These are phyloP conservation scores for Pseudogymnoascus sp. DNA, from an alignment of 2,329 filamentous ascomycete genomes.

Conservation along the genomic window DNA sequence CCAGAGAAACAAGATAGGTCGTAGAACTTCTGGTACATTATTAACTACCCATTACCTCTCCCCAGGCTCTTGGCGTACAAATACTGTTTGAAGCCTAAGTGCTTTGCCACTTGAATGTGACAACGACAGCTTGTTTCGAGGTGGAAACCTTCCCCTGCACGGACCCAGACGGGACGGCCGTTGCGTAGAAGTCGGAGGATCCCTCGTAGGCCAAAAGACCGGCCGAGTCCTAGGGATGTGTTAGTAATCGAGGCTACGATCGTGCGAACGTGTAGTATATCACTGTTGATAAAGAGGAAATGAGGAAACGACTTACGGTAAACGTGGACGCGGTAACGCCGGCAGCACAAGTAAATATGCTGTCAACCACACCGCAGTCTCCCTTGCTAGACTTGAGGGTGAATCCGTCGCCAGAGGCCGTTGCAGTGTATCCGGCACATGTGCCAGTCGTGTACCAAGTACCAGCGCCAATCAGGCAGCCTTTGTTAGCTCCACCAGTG, in stretches of 20 bases:
- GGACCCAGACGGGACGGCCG: slow-evolving; percentile 26
- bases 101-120: slow-evolving; percentile 28
- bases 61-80: neutral
- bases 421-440: slow-evolving; percentile 57
- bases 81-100: neutral
- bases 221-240: slow-evolving; percentile 14
- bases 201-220: slow-evolving; percentile 25
- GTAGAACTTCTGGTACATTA: neutral
- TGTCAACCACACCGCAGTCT: slow-evolving; percentile 46
- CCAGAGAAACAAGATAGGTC: neutral
- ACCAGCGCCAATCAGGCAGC: slow-evolving; percentile 61
- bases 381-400: slow-evolving; percentile 53
- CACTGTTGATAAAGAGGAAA: neutral
- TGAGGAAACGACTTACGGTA: slow-evolving; percentile 23
- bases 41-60: neutral
- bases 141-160: slow-evolving; percentile 28
- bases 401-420: slow-evolving; percentile 31
- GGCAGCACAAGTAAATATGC: slow-evolving; percentile 47
- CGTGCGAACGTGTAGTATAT: neutral
- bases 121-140: slow-evolving; percentile 21
- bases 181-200: slow-evolving; percentile 27
- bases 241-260: neutral
- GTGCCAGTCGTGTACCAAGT: slow-evolving; percentile 62
- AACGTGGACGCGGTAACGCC: slow-evolving; percentile 35
- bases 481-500: slow-evolving; percentile 40